A percentile compares a stretch with the other conserved stretches of the same genome.
phyloP scores from a whole-genome alignment of 768 basidiomycete species.

The Trametopsis cervina region DNA sequence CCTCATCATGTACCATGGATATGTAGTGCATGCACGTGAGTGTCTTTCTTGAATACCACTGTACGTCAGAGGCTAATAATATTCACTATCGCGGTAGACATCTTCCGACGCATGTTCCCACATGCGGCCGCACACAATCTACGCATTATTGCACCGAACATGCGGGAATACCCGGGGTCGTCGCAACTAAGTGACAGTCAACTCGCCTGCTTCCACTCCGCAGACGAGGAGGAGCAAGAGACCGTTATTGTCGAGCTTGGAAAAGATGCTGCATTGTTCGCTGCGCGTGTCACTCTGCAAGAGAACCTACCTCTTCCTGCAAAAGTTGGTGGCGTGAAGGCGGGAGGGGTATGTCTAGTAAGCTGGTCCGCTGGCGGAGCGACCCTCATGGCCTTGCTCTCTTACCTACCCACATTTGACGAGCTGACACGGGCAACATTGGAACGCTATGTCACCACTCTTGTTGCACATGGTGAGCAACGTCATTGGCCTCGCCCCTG shows the following conservation, averaged over 20 bases:
- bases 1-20: constrained; percentile 14
- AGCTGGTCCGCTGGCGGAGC: constrained; percentile 1
- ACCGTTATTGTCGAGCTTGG: constrained; percentile 24
- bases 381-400: neutral
- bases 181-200: constrained; percentile 27
- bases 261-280: constrained; percentile 27
- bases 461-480: constrained; percentile 7
- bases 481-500: neutral
- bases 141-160: constrained; percentile 30
- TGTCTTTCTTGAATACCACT: neutral
- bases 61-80: neutral
- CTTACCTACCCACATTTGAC: neutral
- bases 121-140: constrained; percentile 21
- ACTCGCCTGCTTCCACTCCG: constrained; percentile 12
- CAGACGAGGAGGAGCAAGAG: constrained; percentile 21
- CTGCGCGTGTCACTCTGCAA: constrained; percentile 26
- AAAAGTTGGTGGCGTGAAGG: neutral
- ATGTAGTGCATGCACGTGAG: constrained; percentile 10
- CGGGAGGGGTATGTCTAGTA: constrained; percentile 1
- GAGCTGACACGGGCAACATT: neutral
- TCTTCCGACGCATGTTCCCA: constrained; percentile 26
- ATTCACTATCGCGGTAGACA: constrained; percentile 1
- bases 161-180: constrained; percentile 31
- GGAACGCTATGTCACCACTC: neutral
- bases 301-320: constrained; percentile 19